Evolutionary conservation across 257 asterid species (phyloP).

Genomic region (Galeopsis tetrahit): DNA sequence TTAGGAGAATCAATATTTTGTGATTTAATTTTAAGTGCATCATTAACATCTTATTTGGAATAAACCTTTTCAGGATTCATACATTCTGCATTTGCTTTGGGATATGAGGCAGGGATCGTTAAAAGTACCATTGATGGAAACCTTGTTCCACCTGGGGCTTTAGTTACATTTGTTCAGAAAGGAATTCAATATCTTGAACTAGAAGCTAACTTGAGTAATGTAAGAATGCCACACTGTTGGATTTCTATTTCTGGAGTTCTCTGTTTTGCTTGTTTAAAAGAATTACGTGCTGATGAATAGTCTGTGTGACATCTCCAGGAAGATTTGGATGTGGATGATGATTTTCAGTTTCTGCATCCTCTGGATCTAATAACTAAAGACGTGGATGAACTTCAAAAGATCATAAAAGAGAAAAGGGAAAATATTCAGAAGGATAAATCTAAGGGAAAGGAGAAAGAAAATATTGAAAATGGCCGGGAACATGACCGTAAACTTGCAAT

Average conservation of each 20-base stretch:
- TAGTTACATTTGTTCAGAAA: constrained; percentile 82
- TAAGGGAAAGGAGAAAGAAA: constrained; percentile 71
- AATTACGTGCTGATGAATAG: constrained; percentile 36
- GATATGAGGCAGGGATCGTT: constrained; percentile 86
- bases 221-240: constrained; percentile 42
- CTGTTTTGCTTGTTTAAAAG: constrained; percentile 28
- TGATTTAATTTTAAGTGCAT: neutral
- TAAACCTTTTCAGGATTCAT: constrained; percentile 69
- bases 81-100: constrained; percentile 88
- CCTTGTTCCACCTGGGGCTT: constrained; percentile 96
- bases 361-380: constrained; percentile 91
- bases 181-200: constrained; percentile 94
- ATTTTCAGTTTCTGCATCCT: constrained; percentile 85
- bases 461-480: constrained; percentile 56
- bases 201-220: constrained; percentile 79
- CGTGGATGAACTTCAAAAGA: constrained; percentile 72
- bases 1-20: neutral
- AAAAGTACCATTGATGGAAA: constrained; percentile 79
- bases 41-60: constrained; percentile 27
- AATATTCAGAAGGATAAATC: constrained; percentile 57
- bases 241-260: constrained; percentile 21
- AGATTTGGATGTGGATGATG: constrained; percentile 76
- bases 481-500: constrained; percentile 56
- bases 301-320: constrained; percentile 62
- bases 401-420: constrained; percentile 82